Conservation (phyloP, 2,329 filamentous ascomycete genomes). For the Talaromyces sp. region DNA sequence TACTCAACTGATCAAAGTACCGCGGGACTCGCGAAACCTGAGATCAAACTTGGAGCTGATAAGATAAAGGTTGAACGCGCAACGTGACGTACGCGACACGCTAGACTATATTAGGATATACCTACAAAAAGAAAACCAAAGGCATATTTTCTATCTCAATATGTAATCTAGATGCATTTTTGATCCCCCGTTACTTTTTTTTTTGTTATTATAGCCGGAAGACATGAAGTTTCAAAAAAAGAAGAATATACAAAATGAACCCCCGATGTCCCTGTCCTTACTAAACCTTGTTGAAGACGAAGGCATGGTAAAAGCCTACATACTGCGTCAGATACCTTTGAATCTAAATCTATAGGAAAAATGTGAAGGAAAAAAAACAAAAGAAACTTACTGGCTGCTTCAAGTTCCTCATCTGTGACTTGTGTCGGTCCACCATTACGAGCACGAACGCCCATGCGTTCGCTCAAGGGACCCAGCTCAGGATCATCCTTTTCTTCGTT, state of each 20-base stretch:
- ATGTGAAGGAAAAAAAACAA: too few species aligned
- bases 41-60: neutral
- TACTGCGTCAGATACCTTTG: neutral
- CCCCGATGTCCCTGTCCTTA: neutral
- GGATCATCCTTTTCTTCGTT: constrained; percentile 82
- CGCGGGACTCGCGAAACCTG: neutral
- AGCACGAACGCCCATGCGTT: constrained; percentile 90
- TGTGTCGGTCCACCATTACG: constrained; percentile 61
- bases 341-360: neutral
- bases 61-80: constrained; percentile 8
- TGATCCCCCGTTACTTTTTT: neutral
- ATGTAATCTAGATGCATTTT: neutral
- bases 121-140: neutral
- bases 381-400: constrained; percentile 66
- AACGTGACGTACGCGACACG: constrained; percentile 24
- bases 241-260: neutral
- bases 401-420: constrained; percentile 82
- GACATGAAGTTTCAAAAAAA: neutral
- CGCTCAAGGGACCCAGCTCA: constrained; percentile 75
- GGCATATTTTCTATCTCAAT: neutral
- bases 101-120: constrained; percentile 29
- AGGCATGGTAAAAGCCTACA: constrained; percentile 76
- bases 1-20: neutral
- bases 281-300: constrained; percentile 81
- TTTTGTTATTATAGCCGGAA: neutral